Percentiles rank a stretch among this genome's conserved stretches.
phyloP scores from a whole-genome alignment of 2,329 filamentous ascomycete species.

The Rhynchosporium agropyri region DNA sequence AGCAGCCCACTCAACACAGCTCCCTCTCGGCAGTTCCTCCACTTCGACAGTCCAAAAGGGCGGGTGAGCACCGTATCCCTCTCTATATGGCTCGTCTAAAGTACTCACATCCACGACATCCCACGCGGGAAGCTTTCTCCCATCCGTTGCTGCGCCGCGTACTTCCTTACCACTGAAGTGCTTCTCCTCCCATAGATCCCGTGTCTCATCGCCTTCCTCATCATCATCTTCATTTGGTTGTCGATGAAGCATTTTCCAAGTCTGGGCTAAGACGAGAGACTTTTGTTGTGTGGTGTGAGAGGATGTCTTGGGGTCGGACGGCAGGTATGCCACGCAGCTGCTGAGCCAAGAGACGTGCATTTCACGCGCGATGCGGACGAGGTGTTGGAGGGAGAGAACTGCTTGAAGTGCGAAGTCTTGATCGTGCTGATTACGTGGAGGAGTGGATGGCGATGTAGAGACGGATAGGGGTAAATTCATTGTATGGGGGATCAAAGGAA shows the following conservation, averaged over 20 bases:
- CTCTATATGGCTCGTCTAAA: conserved; percentile 30
- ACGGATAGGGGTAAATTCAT: conserved; percentile 62
- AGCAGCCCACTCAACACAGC: conserved; percentile 82
- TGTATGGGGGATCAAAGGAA: conserved; percentile 78
- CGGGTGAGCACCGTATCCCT: conserved; percentile 47
- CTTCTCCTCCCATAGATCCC: conserved; percentile 70
- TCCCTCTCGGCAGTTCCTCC: conserved; percentile 71
- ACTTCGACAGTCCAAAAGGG: conserved; percentile 78
- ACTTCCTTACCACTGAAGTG: conserved; percentile 54
- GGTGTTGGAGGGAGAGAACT: conserved; percentile 79
- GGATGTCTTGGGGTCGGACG: conserved; percentile 40
- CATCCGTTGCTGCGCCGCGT: conserved; percentile 29
- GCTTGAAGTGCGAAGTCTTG: conserved; percentile 57
- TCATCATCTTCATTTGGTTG: conserved; percentile 21
- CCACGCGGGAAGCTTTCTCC: conserved; percentile 54
- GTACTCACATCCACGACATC: conserved; percentile 46
- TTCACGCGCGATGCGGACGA: conserved; percentile 78
- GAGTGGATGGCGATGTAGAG: conserved; percentile 29
- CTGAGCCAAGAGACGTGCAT: conserved; percentile 76
- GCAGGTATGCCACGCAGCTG: conserved; percentile 75
- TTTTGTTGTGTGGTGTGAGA: conserved; percentile 37
- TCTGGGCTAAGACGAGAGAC: conserved; percentile 47
- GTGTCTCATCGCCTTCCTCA: conserved; percentile 50
- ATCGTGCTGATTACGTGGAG: conserved; percentile 28
- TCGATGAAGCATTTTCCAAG: conserved; percentile 48